Percentiles rank a stretch among this genome's conserved stretches.
Conservation (phyloP, 1,284 basidiomycete genomes). For the Boletus mariae region DNA sequence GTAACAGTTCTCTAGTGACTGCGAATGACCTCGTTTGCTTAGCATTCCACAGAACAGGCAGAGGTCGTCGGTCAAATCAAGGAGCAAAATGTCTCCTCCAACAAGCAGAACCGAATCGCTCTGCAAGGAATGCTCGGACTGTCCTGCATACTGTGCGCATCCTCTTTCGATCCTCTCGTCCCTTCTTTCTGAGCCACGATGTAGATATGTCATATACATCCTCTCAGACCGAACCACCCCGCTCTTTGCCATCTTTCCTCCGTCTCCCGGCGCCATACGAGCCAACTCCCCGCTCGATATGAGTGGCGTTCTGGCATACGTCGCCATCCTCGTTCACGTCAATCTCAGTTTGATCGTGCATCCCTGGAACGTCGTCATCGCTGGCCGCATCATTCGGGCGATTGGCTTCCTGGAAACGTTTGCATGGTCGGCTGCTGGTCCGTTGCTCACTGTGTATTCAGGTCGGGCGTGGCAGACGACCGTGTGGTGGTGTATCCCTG, state of each 20-base stretch:
- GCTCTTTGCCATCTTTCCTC: slow-evolving; percentile 41
- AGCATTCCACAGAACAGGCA: slow-evolving; percentile 47
- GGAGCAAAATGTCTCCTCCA: slow-evolving; percentile 37
- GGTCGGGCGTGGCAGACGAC: slow-evolving; percentile 48
- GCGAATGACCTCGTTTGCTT: background rate
- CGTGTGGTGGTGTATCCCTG: slow-evolving; percentile 50
- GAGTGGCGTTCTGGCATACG: slow-evolving; percentile 39
- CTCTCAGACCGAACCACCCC: slow-evolving; percentile 42
- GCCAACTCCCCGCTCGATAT: slow-evolving; percentile 35
- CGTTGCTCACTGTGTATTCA: slow-evolving; percentile 44
- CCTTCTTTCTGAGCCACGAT: background rate
- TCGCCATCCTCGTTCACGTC: slow-evolving; percentile 45
- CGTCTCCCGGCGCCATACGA: slow-evolving; percentile 6
- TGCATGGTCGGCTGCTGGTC: slow-evolving; percentile 43
- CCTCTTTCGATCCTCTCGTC: background rate
- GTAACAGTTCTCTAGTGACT: slow-evolving; percentile 21
- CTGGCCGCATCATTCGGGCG: slow-evolving; percentile 29
- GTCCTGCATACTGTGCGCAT: slow-evolving; percentile 44
- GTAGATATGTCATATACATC: slow-evolving; percentile 43
- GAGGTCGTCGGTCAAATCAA: slow-evolving; percentile 44
- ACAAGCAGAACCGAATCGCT: slow-evolving; percentile 35
- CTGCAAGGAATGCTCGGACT: slow-evolving; percentile 39
- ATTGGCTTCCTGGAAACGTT: slow-evolving; percentile 44
- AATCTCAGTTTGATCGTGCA: slow-evolving; percentile 44
- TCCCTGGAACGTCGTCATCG: slow-evolving; percentile 27